Base-by-base conservation (phyloP, 2,329 filamentous ascomycete genomes). In the Canariomyces notabilis region DNA sequence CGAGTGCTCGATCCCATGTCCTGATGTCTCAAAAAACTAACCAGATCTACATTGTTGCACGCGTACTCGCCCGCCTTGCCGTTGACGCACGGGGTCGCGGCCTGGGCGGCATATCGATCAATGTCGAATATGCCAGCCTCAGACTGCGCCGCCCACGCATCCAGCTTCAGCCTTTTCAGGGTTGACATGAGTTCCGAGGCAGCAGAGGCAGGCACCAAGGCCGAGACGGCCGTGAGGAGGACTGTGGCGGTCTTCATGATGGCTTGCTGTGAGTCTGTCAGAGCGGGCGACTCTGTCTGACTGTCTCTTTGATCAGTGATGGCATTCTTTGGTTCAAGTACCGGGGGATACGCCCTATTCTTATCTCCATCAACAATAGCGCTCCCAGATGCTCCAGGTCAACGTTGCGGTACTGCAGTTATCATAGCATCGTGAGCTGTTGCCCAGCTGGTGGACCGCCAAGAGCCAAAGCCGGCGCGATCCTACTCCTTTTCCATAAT, bases 21-120 rank as follows among this genome's bases (percentile, higher is more conserved):
- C 38, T 49, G 46, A 31, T 52, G 49, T 33, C 42, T 41, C 37
- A 52, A 32, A 36, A 52, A 52, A 9, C 32, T 33, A 31, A 49
- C 23, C 12, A 52, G 18, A 18, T 52, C 42, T 29, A 52, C 46
- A 31, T 52, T 44, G 36, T 42, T 48, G 45, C 45, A 48, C 41
- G 37, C 23, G 36, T 49, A 50, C 39, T 52, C 46, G 26, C 40
- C 46, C 12, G 46, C 46, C 40, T 49, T 44, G 35, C 46, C 51
- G 19, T 54, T 47, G 29, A 45, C 34, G 22, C 46, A 46, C 12
- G 42, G 20, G 5, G 42, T 46, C 12, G 37, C 33, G 21, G 41
- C 42, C 20, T 41, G 44, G 6, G 46, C 21, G 9, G 20, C 38
- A 33, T 52, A 52, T 16, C 46, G 46, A 33, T 52, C 15, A 26